Base-by-base conservation (phyloP, 805 yeast genomes). In the Lipomyces kockii region DNA sequence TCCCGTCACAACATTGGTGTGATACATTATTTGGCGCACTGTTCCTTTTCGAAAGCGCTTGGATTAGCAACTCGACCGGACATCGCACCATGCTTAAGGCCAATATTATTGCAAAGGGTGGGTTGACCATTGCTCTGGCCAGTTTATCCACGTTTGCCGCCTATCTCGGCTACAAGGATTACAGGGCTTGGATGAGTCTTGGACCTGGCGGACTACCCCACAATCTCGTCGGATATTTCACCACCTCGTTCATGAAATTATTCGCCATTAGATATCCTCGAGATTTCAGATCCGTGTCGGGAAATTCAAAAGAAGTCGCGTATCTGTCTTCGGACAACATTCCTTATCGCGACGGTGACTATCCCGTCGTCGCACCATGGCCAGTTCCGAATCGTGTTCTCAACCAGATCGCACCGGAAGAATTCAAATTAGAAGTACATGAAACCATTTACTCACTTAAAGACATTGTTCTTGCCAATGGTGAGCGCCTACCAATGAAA, bases 101-200 rank as follows among this genome's bases (percentile, higher is more conserved):
- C 22, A 8, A 17, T 43, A 43, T 43, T 43, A 43, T 43, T 17
- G 22, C 22, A 17, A 43, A n/a, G 5, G 9, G 22, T 43, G 22
- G 49, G 22, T 43, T 43, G 49, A 43, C 49, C 49, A 43, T 43
- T 43, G 49, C 49, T n/a, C 49, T 43, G 22, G 49, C 49, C 49
- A 43, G 22, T n/a, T n/a, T n/a, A 43, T 43, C 49, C 20, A 17
- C 49, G 11, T 8, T 43, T 17, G 49, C 14, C 9, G 22, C 9
- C 49, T 43, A 43, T 43, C 49, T 43, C 49, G 49, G 49, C 49
- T 43, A 43, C 49, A 43, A 17, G 11, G 49, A 43, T 43, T 43
- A 43, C 49, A 17, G n/a, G 49, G 49, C 49, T 17, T 43, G 49
- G 49, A 7, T 43, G 49, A 43, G 49, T 17, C 49, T 43, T 3